Conservation (phyloP, 345 rosid genomes). For the Ceriops decandra region DNA sequence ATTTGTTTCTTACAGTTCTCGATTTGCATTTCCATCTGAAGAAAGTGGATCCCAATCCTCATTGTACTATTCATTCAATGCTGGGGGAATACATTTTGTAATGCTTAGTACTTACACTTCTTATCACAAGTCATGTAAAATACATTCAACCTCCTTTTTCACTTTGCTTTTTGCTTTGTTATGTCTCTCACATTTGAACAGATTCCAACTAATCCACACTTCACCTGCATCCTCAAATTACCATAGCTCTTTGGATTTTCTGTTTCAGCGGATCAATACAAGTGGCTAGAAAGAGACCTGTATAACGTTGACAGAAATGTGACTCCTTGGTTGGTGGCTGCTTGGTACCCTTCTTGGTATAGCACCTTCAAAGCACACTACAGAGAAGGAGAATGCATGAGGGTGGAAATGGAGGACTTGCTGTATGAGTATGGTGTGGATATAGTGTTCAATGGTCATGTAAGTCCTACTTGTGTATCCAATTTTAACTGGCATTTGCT, state of each 20-base stretch:
- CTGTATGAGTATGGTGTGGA: conserved; percentile 59
- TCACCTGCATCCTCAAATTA: not conserved
- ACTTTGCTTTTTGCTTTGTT: not conserved
- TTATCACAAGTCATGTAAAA: conserved; percentile 58
- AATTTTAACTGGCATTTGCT: not conserved
- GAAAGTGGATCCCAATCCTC: conserved; percentile 71
- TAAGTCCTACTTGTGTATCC: conserved; percentile 21
- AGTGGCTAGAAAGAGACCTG: conserved; percentile 77
- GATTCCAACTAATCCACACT: too few relatives aligned
- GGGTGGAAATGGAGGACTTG: conserved; percentile 68
- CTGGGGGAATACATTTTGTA: conserved; percentile 88
- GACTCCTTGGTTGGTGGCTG: conserved; percentile 88
- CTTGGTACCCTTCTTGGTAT: conserved; percentile 87
- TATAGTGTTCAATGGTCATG: conserved; percentile 76
- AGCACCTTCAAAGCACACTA: conserved; percentile 70
- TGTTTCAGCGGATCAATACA: conserved; percentile 65
- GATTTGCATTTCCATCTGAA: conserved; percentile 74
- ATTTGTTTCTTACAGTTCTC: conserved; percentile 73
- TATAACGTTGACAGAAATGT: conserved; percentile 47
- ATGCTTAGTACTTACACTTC: conserved; percentile 72
- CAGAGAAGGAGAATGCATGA: conserved; percentile 90
- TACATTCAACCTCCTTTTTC: not conserved
- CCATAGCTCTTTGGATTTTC: conserved; percentile 10
- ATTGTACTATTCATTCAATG: conserved; percentile 79
- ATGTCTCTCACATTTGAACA: not conserved